Conservation (phyloP, 305 asterid genomes). For the Fraxinus greggii region DNA sequence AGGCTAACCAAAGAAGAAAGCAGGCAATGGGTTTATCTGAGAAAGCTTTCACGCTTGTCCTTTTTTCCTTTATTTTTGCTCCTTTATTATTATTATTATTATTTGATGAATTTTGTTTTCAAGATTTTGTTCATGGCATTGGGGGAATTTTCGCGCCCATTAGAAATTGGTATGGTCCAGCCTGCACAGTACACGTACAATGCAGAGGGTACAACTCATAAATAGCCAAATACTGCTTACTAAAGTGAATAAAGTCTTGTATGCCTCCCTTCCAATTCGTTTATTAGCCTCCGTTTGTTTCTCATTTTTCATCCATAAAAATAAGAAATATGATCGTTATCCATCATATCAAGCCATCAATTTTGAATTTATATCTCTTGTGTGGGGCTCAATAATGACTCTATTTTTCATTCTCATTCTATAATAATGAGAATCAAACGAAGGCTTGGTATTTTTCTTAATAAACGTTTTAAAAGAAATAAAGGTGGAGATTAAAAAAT, state of each 20-base stretch:
- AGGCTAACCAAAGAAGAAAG: conserved; percentile 25
- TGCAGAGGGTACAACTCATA: conserved; percentile 5
- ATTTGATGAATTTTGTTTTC: conserved; percentile 3
- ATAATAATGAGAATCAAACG: no score
- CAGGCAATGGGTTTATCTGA: conserved; percentile 43
- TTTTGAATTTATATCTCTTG: no score
- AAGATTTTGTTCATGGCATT: background rate
- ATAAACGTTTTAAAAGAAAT: background rate
- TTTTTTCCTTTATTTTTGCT: conserved; percentile 22
- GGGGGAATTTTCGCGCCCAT: conserved; percentile 5
- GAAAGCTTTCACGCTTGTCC: conserved; percentile 73
- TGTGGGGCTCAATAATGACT: no score
- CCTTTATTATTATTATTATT: background rate
- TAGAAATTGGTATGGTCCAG: conserved; percentile 1
- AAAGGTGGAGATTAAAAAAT: background rate
- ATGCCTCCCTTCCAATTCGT: background rate
- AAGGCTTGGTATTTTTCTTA: no score
- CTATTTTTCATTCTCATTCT: no score
- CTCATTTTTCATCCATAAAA: no score
- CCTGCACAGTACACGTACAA: background rate
- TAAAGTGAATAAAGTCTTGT: background rate
- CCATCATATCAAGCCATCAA: no score
- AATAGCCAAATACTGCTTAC: background rate
- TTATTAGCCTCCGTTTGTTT: no score
- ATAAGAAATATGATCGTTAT: no score